Conservation (phyloP, 345 rosid species). For the Sisymbrium altissimum region DNA sequence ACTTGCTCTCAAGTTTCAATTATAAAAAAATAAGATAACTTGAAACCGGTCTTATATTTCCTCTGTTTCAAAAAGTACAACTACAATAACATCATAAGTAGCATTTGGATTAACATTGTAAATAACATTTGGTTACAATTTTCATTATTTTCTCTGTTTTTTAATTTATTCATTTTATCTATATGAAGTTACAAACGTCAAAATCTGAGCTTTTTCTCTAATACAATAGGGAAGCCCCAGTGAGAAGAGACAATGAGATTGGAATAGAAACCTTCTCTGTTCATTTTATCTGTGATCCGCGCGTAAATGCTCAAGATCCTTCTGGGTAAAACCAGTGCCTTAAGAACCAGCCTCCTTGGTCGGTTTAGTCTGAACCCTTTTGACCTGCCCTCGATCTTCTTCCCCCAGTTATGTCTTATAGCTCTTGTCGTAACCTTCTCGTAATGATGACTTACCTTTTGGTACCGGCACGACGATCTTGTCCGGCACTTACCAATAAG, state of each 20-base stretch:
- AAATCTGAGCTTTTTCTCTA: constrained; percentile 6
- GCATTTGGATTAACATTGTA: not conserved
- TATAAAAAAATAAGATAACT: not conserved
- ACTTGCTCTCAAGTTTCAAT: not conserved
- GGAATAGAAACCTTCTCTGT: constrained; percentile 46
- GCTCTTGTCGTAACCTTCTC: constrained; percentile 33
- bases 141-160: not conserved
- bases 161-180: not conserved
- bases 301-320: constrained; percentile 42
- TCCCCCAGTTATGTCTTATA: constrained; percentile 32
- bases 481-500: constrained; percentile 11
- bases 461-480: constrained; percentile 30
- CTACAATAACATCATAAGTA: not conserved
- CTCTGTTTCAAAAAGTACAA: not conserved
- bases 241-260: constrained; percentile 50
- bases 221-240: constrained; percentile 55
- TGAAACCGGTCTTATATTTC: not conserved
- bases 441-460: constrained; percentile 37
- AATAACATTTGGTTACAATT: not conserved
- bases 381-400: constrained; percentile 30
- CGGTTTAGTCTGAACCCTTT: constrained; percentile 53
- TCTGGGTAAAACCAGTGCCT: constrained; percentile 36
- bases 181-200: constrained; percentile 21
- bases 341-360: constrained; percentile 46
- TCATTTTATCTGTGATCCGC: constrained; percentile 37